Conservation (phyloP, 306 rosid species). For the Citrullus colocynthis region DNA sequence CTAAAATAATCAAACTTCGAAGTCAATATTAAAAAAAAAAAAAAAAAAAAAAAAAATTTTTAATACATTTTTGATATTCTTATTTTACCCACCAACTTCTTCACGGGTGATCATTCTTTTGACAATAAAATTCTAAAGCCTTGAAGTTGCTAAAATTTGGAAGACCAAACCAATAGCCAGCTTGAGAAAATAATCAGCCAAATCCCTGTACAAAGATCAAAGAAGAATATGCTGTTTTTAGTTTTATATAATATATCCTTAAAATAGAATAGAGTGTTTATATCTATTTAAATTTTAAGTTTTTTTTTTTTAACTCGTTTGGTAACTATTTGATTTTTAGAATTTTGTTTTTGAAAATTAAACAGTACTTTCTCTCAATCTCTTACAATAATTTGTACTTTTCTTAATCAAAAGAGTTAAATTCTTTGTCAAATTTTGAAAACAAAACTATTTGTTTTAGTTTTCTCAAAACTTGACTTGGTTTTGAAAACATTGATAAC, state of each 20-base stretch:
- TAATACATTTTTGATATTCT: no score
- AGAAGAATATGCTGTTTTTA: not conserved
- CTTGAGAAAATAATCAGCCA: not conserved
- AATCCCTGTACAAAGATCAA: not conserved
- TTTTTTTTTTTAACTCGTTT: not conserved
- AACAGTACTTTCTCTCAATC: no score
- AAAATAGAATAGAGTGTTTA: no score
- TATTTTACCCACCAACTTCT: not conserved
- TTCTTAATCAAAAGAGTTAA: no score
- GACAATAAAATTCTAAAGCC: not conserved
- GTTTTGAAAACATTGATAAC: no score
- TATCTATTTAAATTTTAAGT: not conserved
- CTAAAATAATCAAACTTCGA: not conserved
- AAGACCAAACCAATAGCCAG: not conserved
- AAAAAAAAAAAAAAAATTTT: not conserved
- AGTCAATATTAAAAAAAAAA: not conserved
- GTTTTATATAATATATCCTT: not conserved
- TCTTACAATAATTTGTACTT: no score
- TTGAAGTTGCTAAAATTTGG: not conserved
- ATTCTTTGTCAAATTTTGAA: no score
- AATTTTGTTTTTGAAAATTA: no score
- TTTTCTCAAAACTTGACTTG: no score
- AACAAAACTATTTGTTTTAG: no score
- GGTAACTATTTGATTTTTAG: no score
- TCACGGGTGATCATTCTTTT: not conserved